phyloP scores from a whole-genome alignment of 2,329 filamentous ascomycete species.

The Aspergillus transmontanensis region DNA sequence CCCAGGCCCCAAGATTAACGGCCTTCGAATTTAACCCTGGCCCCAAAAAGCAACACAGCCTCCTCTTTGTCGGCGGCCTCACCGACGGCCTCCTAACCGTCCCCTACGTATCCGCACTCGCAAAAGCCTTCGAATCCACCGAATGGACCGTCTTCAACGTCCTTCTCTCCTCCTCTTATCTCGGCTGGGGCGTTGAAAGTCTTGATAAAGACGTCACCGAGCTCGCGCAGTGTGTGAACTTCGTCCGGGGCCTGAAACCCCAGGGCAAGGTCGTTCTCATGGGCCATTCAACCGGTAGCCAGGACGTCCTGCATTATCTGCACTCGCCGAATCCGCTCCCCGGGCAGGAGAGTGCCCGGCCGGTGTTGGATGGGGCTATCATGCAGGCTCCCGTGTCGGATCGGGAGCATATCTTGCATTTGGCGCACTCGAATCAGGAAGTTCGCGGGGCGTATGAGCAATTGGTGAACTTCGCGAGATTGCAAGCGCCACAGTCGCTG shows the following conservation, averaged over 20 bases:
- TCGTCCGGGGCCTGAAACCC: conserved; percentile 47
- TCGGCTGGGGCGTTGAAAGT: conserved; percentile 57
- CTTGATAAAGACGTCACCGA: conserved; percentile 59
- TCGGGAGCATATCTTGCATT: conserved; percentile 61
- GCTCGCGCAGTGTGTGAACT: conserved; percentile 54
- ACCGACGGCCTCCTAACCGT: conserved; percentile 60
- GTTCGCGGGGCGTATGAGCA: conserved; percentile 33
- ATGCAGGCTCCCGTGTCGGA: conserved; percentile 81
- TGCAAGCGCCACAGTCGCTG: conserved; percentile 26
- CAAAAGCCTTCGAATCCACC: conserved; percentile 49
- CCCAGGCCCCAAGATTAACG: conserved; percentile 41
- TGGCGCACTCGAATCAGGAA: conserved; percentile 24
- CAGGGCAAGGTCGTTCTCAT: conserved; percentile 64
- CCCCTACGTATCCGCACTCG: conserved; percentile 55
- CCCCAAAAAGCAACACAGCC: conserved; percentile 46
- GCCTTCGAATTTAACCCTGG: conserved; percentile 44
- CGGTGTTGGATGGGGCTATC: conserved; percentile 70
- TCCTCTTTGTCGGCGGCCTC: conserved; percentile 63
- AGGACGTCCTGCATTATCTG: conserved; percentile 69
- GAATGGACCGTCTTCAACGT: conserved; percentile 58
- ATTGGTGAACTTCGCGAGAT: conserved; percentile 37
- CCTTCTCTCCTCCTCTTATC: conserved; percentile 55
- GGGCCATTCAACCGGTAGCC: conserved; percentile 70
- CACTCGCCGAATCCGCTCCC: conserved; percentile 44
- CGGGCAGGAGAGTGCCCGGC: conserved; percentile 43